Conservation (phyloP, 1,284 basidiomycete species). For the Schizophyllum commune region DNA sequence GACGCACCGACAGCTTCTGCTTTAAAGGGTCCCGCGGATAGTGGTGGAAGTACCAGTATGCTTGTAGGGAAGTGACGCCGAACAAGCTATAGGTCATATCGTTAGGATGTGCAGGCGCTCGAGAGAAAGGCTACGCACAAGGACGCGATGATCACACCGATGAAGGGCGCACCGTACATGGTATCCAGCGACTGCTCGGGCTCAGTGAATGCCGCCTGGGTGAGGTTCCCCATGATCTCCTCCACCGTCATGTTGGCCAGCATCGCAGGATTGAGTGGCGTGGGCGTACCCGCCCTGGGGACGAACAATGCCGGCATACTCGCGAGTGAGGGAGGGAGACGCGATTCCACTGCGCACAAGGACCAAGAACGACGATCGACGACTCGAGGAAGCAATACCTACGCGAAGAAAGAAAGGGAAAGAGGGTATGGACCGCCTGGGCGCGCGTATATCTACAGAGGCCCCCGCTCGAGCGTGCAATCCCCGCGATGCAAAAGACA, state of each 20-base stretch:
- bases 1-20: slow-evolving; percentile 29
- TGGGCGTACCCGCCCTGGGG: not conserved
- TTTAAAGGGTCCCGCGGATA: slow-evolving; percentile 28
- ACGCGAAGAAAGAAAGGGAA: not conserved
- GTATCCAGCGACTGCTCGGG: slow-evolving; percentile 1
- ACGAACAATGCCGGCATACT: not conserved
- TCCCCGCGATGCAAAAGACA: not conserved
- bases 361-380: not conserved
- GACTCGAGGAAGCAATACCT: not conserved
- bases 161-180: slow-evolving; percentile 9
- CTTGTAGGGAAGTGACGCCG: slow-evolving; percentile 32
- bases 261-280: not conserved
- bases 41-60: slow-evolving; percentile 30
- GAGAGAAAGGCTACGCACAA: slow-evolving; percentile 3
- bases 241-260: not conserved
- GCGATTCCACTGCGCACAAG: not conserved
- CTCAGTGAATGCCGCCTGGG: not conserved
- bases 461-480: not conserved
- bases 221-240: not conserved
- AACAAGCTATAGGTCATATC: slow-evolving; percentile 23
- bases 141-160: slow-evolving; percentile 5
- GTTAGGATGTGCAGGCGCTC: not conserved
- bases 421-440: not conserved
- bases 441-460: not conserved
- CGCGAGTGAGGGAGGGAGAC: not conserved